Base-by-base conservation (phyloP, 805 yeast species). In the Wickerhamiella nectarea region DNA sequence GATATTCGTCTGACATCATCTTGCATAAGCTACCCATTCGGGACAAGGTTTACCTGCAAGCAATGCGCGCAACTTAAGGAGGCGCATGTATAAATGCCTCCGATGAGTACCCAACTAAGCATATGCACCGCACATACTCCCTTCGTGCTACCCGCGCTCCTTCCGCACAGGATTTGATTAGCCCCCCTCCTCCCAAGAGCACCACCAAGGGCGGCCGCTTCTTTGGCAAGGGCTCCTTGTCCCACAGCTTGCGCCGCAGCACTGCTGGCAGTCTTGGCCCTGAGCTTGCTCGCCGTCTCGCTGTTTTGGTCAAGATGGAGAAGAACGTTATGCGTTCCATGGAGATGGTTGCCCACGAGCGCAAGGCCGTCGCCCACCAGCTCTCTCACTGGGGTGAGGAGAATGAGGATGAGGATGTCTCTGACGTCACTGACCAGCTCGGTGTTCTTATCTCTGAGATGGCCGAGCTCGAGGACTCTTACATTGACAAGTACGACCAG, bases 91-190 rank as follows among this genome's bases (percentile, higher is more conserved):
- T 45, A 47, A 44, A 44, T 46, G 39, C n/a, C 41, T 36, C 33
- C 21, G 9, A 28, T 28, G 31, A 25, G 11, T 19, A 20, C 46
- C 50, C 46, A 26, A 15, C 43, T 14, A 22, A 18, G 38, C 29
- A 36, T 24, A 91, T 91, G 98, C 96, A 89, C 74, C 82, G 96
- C 79, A 89, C 98, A 41, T 91, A 91, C 69, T 89, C 98, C 28
- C 73, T 89, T 67, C 86, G 98, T 76, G 78, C 86, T 56, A 65
- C 80, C 45, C 82, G 95, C 67, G 97, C 96, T 33, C 98, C 98
- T 50, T 87, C 98, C 46, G 97, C 97, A 48, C 76, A 95, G 53
- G 95, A 89, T 68, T 67, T 89, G 66, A 87, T 80, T 63, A 74
- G 82, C 41, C 96, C 97, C 26, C 89, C 94, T 45, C 97, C 97